Base-by-base conservation (phyloP, 495 filamentous ascomycete species). In the Penicillium turbatum region DNA sequence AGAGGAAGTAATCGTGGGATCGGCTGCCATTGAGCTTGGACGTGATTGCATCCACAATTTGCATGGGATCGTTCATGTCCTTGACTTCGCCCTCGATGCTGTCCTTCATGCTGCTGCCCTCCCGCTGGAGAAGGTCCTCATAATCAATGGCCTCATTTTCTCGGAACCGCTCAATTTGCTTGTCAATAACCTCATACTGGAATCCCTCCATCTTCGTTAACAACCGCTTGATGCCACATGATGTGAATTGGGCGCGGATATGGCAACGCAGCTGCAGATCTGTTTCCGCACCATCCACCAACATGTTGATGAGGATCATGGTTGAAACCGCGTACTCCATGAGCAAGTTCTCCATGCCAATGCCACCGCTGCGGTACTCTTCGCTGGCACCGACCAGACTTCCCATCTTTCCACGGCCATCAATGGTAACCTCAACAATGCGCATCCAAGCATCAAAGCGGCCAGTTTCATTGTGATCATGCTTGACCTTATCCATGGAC, bases 381-480 rank as follows among this genome's bases (percentile, higher is more conserved):
- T 98, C 95, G 60, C 90, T 96, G 6, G 93, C 93, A 43, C 93
- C 93, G 24, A 98, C 93, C 55, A 97, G 79, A 72, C 89, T 95
- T 51, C 93, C 93, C 88, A 98, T 95, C 79, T 98, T 98, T 36
- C 93, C 93, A 53, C 93, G 85, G 27, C 93, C 93, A 72, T 98
- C 93, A 45, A 96, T 85, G 9, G 93, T 96, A 48, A 98, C 95
- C 70, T 98, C 93, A 34, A 97, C 92, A 41, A 96, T 90, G 27
- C 93, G 88, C 89, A 98, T 95, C 93, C 93, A 98, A 13, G 95
- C 86, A 73, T 98, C 93, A 63, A 98, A 98, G 13, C 95, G 86
- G 30, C 93, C 93, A 64, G 93, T 97, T 68, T 98, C 93, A 37
- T 86, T 86, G 62, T 95, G 86, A 59, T 90, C 82, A 57, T 79